Evolutionary conservation across 768 basidiomycete genomes (phyloP).

Genomic region (Daedaleopsis sinensis): DNA sequence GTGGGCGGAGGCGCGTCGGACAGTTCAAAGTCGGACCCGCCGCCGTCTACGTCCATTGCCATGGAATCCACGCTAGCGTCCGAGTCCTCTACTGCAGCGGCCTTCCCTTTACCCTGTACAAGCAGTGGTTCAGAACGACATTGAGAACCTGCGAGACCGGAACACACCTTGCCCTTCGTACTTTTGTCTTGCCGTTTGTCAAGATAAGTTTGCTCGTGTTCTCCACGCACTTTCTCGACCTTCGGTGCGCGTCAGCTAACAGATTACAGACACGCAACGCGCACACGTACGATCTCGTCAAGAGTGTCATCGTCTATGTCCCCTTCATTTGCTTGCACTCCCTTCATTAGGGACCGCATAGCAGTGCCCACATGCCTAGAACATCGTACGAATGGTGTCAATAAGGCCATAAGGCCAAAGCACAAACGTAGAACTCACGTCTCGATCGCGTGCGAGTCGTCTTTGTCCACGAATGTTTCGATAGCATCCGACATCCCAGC

Average conservation of each 20-base stretch:
- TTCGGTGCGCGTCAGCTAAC: slow-evolving; percentile 28
- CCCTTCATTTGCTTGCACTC: slow-evolving; percentile 64
- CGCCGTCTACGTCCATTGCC: slow-evolving; percentile 73
- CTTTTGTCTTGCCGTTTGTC: slow-evolving; percentile 45
- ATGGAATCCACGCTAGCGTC: slow-evolving; percentile 70
- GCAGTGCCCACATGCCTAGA: slow-evolving; percentile 66
- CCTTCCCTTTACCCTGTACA: slow-evolving; percentile 39
- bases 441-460: slow-evolving; percentile 91
- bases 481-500: slow-evolving; percentile 93
- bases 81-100: slow-evolving; percentile 55
- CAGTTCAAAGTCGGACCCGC: slow-evolving; percentile 58
- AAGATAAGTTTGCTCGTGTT: slow-evolving; percentile 64
- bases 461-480: slow-evolving; percentile 95
- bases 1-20: slow-evolving; percentile 52
- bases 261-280: not conserved
- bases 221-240: slow-evolving; percentile 72
- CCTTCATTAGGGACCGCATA: slow-evolving; percentile 65
- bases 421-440: slow-evolving; percentile 52
- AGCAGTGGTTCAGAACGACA: not conserved
- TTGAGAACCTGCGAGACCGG: not conserved
- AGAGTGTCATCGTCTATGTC: slow-evolving; percentile 74
- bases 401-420: not conserved
- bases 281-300: slow-evolving; percentile 67
- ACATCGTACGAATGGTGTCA: no score
- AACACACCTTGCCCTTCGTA: slow-evolving; percentile 47